Evolutionary conservation across 225 moss, liverwort and hornwort genomes (phyloP).

Genomic region (Pseudisothecium myosuroides): DNA sequence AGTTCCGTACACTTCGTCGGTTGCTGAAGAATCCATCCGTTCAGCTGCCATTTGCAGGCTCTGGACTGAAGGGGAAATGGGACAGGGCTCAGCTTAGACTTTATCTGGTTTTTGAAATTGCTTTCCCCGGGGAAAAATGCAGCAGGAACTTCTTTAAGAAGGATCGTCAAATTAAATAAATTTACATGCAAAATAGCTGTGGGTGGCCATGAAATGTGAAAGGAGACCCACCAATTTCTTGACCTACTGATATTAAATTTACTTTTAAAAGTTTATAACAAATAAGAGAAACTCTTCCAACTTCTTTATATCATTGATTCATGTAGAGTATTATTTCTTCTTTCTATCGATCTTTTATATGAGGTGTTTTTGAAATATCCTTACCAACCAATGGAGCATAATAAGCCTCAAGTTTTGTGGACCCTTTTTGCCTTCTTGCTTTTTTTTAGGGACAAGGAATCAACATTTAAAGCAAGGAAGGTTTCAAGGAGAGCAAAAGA

Average conservation of each 20-base stretch:
- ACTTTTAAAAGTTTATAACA: not conserved
- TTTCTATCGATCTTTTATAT: not conserved
- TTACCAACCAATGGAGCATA: too few species aligned
- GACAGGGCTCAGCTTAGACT: too few species aligned
- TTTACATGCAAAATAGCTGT: not conserved
- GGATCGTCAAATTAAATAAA: not conserved
- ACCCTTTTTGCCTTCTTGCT: too few species aligned
- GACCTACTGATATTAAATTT: not conserved
- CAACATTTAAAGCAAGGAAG: too few species aligned
- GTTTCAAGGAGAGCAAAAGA: accelerated
- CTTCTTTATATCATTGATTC: not conserved
- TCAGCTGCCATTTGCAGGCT: not conserved
- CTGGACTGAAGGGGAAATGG: not conserved
- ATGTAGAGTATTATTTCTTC: not conserved
- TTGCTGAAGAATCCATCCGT: not conserved
- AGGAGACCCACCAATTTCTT: not conserved
- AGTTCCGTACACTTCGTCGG: not conserved
- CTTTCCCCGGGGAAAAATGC: not conserved
- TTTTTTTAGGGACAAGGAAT: too few species aligned
- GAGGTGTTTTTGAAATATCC: not conserved
- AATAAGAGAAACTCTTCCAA: not conserved
- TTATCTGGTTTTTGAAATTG: too few species aligned
- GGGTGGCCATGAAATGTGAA: not conserved
- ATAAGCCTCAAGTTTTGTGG: too few species aligned
- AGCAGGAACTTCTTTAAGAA: too few species aligned